These are phyloP conservation scores for Ustilago crameri DNA, from an alignment of 1,284 basidiomycete genomes.

Conservation along the genomic window DNA sequence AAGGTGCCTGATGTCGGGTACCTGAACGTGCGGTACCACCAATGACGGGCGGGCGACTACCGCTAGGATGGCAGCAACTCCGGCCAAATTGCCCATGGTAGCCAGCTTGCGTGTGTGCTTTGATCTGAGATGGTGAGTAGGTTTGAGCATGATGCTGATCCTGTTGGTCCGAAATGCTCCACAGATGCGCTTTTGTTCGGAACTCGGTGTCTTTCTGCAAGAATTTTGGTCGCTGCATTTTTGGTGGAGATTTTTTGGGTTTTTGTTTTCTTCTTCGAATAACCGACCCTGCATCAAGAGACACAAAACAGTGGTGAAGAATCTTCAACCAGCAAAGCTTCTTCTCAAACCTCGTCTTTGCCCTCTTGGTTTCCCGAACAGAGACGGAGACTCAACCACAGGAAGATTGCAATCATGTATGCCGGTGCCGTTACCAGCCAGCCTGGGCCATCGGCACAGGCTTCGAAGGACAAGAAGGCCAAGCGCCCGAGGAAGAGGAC, in stretches of 20 bases:
- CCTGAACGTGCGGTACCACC: constrained; percentile 77
- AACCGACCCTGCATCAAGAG: background rate
- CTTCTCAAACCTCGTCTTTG: background rate
- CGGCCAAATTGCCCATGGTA: constrained; percentile 76
- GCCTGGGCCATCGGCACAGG: constrained; percentile 21
- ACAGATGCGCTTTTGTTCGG: constrained; percentile 11
- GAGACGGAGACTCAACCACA: background rate
- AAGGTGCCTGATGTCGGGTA: constrained; percentile 86
- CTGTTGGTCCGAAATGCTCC: constrained; percentile 8
- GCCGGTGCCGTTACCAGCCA: constrained; percentile 2
- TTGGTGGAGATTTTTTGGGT: constrained; percentile 20
- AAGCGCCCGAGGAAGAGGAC: constrained; percentile 33
- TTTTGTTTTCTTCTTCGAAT: background rate
- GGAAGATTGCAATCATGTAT: constrained; percentile 1
- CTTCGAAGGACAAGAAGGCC: constrained; percentile 24
- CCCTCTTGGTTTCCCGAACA: background rate
- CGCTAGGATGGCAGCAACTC: constrained; percentile 79
- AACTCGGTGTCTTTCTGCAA: constrained; percentile 15
- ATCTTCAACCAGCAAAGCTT: background rate
- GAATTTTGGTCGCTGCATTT: constrained; percentile 17
- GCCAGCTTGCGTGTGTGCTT: background rate
- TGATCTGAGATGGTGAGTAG: background rate
- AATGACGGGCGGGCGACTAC: constrained; percentile 79
- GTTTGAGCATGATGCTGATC: background rate
- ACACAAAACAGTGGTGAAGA: background rate